Conservation (phyloP, 441 rosid species). For the Dalechampia spathulata region DNA sequence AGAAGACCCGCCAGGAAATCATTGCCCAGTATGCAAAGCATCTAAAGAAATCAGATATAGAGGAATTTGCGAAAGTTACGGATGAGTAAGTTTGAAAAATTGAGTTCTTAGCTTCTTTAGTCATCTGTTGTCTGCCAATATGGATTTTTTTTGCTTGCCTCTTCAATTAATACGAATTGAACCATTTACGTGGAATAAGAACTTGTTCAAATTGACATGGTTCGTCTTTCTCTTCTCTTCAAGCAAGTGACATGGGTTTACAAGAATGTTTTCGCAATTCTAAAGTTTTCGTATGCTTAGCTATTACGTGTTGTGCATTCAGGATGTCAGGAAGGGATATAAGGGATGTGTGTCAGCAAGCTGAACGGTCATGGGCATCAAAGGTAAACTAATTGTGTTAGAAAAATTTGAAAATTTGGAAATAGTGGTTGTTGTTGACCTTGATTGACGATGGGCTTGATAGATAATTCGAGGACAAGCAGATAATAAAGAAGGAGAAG, state of each 20-base stretch:
- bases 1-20: conserved; percentile 60
- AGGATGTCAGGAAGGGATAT: conserved; percentile 96
- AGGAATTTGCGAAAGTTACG: conserved; percentile 56
- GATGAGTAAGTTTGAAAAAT: conserved; percentile 35
- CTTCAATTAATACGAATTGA: too few relatives aligned
- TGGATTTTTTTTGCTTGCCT: too few relatives aligned
- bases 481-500: conserved; percentile 31
- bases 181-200: neutral
- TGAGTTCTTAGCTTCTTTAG: neutral
- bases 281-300: neutral
- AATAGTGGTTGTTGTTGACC: neutral
- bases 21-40: conserved; percentile 86
- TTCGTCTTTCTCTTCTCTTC: neutral
- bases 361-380: conserved; percentile 96
- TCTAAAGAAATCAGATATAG: conserved; percentile 52
- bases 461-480: conserved; percentile 70
- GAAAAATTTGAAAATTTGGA: neutral
- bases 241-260: too few relatives aligned
- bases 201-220: neutral
- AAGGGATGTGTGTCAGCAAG: conserved; percentile 82
- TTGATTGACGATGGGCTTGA: neutral
- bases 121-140: neutral
- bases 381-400: conserved; percentile 35
- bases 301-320: conserved; percentile 9
- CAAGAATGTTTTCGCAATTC: too few relatives aligned